Conservation (phyloP, 768 basidiomycete species). For the Boletus vermiculosoides region DNA sequence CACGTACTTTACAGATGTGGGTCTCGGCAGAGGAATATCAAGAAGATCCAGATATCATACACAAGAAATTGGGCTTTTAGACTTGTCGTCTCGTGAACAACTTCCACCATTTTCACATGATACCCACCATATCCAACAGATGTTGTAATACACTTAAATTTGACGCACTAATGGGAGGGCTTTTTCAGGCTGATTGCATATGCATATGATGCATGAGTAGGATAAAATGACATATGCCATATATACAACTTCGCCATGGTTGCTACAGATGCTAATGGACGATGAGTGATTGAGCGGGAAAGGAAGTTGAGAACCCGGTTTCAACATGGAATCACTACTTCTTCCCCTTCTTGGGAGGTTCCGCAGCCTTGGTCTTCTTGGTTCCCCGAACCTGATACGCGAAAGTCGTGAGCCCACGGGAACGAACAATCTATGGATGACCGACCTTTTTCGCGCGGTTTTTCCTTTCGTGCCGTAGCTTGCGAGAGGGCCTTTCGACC, state of each 20-base stretch:
- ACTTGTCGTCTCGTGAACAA: conserved; percentile 14
- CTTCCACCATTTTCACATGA: conserved; percentile 21
- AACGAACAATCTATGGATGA: conserved; percentile 1
- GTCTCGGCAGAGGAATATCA: conserved; percentile 99
- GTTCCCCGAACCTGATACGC: conserved; percentile 80
- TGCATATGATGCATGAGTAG: conserved; percentile 29
- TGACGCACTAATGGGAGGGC: conserved; percentile 23
- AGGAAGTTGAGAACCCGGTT: conserved; percentile 13
- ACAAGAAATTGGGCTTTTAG: conserved; percentile 88
- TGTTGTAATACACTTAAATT: conserved; percentile 35
- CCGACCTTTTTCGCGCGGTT: conserved; percentile 98
- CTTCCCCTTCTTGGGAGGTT: conserved; percentile 90
- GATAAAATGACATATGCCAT: conserved; percentile 39
- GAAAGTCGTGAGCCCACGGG: conserved; percentile 16
- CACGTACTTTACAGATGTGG: conserved; percentile 77
- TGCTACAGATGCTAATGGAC: conserved; percentile 37
- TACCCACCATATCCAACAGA: conserved; percentile 34
- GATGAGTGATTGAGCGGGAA: conserved; percentile 24
- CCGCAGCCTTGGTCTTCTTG: conserved; percentile 91
- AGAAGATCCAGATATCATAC: conserved; percentile 98
- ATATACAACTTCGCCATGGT: conserved; percentile 39
- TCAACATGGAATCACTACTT: conserved; percentile 55
- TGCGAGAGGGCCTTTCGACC: conserved; percentile 89
- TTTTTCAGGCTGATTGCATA: conserved; percentile 19
- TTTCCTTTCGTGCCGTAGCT: conserved; percentile 99